Percentiles rank a stretch among this genome's conserved stretches.
These are phyloP conservation scores for Grigorovia jiainica DNA, from an alignment of 805 yeast genomes.

Conservation along the genomic window DNA sequence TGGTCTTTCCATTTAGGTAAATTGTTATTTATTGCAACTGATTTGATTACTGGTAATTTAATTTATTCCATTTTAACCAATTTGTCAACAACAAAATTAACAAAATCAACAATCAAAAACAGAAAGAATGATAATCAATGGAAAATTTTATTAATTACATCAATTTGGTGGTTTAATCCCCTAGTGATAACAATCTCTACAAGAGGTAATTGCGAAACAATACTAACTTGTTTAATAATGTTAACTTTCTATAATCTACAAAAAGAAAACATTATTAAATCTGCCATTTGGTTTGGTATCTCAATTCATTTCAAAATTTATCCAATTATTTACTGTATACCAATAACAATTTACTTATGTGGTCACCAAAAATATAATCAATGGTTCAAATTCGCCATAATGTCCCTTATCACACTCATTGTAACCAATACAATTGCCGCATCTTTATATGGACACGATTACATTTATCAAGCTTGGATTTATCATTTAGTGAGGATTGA, in stretches of 20 bases:
- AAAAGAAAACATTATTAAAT: conserved; percentile 19
- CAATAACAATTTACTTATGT: conserved; percentile 42
- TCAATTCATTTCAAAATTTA: conserved; percentile 86
- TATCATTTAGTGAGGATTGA: conserved; percentile 80
- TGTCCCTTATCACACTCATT: conserved; percentile 36
- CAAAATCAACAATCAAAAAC: too few relatives aligned
- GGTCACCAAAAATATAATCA: background rate
- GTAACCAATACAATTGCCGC: conserved; percentile 54
- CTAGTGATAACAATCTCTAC: conserved; percentile 91
- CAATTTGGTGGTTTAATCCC: conserved; percentile 83
- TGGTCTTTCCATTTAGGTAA: conserved; percentile 74
- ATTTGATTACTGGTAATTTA: conserved; percentile 61
- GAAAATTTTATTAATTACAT: conserved; percentile 10
- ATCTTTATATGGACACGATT: conserved; percentile 60
- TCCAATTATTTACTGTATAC: conserved; percentile 73
- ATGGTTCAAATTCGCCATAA: conserved; percentile 34
- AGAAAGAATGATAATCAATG: background rate
- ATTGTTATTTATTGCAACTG: conserved; percentile 63
- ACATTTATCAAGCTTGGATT: conserved; percentile 64
- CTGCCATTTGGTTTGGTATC: conserved; percentile 55
- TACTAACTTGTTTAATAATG: conserved; percentile 70
- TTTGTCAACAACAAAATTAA: conserved; percentile 16
- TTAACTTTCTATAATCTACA: conserved; percentile 41
- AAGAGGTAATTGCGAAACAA: conserved; percentile 87
- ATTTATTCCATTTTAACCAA: conserved; percentile 36